phyloP scores from a whole-genome alignment of 495 filamentous ascomycete species.

The Ramalina peruviana region DNA sequence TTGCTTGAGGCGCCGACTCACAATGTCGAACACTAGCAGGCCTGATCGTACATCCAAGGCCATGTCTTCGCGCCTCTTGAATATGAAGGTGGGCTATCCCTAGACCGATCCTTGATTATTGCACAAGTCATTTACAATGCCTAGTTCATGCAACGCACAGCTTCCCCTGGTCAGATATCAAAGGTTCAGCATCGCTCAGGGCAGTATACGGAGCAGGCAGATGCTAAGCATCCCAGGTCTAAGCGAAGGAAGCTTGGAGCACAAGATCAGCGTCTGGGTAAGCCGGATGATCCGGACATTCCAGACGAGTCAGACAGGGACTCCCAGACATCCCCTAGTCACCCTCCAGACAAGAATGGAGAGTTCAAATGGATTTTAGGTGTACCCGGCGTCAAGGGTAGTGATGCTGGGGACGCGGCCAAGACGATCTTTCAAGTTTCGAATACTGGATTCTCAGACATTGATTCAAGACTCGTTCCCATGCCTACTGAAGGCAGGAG shows the following conservation, averaged over 20 bases:
- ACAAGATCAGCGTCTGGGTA: no score
- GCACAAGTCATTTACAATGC: conserved; percentile 3
- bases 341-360: conserved; percentile 49
- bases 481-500: conserved; percentile 25
- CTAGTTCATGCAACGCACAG: conserved; percentile 91
- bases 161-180: conserved; percentile 33
- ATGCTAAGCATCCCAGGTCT: no score
- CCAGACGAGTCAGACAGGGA: neutral
- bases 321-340: neutral
- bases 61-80: conserved; percentile 82
- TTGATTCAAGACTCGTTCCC: conserved; percentile 10
- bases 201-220: no score
- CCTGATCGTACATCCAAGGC: conserved; percentile 39
- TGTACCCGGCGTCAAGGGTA: neutral
- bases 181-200: no score
- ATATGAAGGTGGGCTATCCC: conserved; percentile 60
- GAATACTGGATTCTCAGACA: conserved; percentile 11
- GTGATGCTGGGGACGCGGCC: neutral
- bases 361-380: conserved; percentile 79
- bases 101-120: neutral
- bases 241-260: no score
- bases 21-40: no score
- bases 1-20: no score
- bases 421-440: conserved; percentile 3
- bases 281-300: no score